phyloP scores from a whole-genome alignment of 352 stramenopile genomes.

The Phytophthora pinifolia region DNA sequence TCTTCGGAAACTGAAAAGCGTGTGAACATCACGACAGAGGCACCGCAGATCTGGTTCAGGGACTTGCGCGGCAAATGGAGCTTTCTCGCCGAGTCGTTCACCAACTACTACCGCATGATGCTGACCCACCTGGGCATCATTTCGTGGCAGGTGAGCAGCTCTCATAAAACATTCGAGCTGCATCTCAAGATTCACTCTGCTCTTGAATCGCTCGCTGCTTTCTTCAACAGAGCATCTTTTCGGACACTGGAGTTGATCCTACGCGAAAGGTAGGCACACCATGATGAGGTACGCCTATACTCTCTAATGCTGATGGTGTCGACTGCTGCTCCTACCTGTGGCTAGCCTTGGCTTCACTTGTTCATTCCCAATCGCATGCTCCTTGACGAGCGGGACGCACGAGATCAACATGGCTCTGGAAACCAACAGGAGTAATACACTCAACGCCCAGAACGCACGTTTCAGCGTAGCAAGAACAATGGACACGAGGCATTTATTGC shows the following conservation, averaged over 20 bases:
- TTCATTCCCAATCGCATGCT: conserved; percentile 73
- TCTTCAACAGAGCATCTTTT: conserved; percentile 52
- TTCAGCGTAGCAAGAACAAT: conserved; percentile 7
- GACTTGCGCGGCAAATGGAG: conserved; percentile 61
- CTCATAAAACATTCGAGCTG: background rate
- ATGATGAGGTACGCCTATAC: background rate
- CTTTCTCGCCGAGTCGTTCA: conserved; percentile 69
- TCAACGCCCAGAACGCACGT: background rate
- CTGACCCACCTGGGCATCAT: conserved; percentile 75
- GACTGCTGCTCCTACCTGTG: no score
- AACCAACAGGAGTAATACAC: conserved; percentile 4
- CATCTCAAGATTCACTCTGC: background rate
- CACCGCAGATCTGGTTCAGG: conserved; percentile 65
- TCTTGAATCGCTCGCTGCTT: background rate
- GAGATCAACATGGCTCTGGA: conserved; percentile 16
- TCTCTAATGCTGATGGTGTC: no score
- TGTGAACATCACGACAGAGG: conserved; percentile 23
- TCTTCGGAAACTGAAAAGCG: no score
- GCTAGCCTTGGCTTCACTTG: conserved; percentile 72
- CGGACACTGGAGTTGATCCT: conserved; percentile 56
- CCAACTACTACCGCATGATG: conserved; percentile 85
- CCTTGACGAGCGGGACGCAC: conserved; percentile 37
- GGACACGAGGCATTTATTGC: conserved; percentile 10
- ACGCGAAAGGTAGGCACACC: conserved; percentile 43
- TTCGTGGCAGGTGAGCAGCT: conserved; percentile 57